Conservation (phyloP, 345 rosid genomes). For the Eucalyptus pauciflora region DNA sequence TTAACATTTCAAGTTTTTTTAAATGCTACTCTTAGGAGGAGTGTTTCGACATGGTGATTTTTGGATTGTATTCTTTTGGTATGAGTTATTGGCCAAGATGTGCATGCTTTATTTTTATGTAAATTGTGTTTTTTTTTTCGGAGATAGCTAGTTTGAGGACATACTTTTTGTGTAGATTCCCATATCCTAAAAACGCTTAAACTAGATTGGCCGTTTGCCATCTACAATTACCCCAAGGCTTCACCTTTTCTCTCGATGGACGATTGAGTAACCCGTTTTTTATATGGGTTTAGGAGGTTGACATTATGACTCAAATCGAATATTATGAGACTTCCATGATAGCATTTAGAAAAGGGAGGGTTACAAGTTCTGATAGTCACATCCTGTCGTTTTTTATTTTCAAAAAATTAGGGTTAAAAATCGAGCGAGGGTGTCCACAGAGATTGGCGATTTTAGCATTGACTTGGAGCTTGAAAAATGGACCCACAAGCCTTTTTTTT, state of each 20-base stretch:
- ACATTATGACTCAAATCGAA: rapidly evolving
- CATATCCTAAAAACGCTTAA: not conserved
- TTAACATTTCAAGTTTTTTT: not conserved
- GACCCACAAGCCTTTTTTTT: not conserved
- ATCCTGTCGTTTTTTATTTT: not conserved
- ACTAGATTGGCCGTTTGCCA: not conserved
- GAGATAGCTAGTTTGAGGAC: not conserved
- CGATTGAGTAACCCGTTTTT: not conserved
- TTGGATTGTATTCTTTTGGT: not conserved
- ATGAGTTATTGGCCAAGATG: not conserved
- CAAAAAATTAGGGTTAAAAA: not conserved
- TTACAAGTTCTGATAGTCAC: not conserved
- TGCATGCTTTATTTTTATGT: not conserved
- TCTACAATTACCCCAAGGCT: not conserved
- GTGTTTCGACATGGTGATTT: not conserved
- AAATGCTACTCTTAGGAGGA: not conserved
- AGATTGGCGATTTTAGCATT: not conserved
- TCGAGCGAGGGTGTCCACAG: not conserved
- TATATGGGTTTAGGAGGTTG: not conserved
- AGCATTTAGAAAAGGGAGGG: not conserved
- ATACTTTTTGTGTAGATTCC: not conserved
- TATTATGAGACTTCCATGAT: not conserved
- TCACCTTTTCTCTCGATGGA: not conserved
- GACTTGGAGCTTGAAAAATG: not conserved
- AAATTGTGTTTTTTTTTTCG: not conserved